phyloP scores from a whole-genome alignment of 768 basidiomycete genomes.

The Suillus hirtellus region DNA sequence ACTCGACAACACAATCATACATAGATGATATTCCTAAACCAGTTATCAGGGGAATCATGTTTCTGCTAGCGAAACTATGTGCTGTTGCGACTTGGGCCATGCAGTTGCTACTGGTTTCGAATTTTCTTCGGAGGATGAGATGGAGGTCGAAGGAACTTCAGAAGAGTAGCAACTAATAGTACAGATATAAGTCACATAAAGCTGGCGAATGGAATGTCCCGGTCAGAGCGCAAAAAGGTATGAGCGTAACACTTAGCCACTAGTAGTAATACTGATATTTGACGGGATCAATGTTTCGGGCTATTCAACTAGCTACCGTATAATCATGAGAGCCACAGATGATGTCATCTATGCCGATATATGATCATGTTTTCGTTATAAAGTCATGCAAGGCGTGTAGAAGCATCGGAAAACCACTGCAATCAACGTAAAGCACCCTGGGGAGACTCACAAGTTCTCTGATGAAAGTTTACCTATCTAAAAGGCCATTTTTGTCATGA shows the following conservation, averaged over 20 bases:
- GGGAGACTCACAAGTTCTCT: too few species aligned
- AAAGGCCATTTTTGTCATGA: too few species aligned
- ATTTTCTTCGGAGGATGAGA: background rate
- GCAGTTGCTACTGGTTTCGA: background rate
- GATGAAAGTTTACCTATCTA: too few species aligned
- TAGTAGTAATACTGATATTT: background rate
- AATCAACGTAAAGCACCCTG: too few species aligned
- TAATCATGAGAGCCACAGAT: too few species aligned
- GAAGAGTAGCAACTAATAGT: background rate
- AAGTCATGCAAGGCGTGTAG: too few species aligned
- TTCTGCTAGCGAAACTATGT: background rate
- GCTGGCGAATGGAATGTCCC: background rate
- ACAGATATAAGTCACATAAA: background rate
- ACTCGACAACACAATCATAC: background rate
- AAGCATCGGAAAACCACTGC: too few species aligned
- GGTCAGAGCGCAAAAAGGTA: background rate
- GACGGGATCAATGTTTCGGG: too few species aligned
- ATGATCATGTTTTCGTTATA: too few species aligned
- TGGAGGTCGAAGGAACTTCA: background rate
- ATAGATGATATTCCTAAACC: slow-evolving; percentile 2
- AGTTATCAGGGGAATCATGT: background rate
- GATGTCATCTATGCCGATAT: too few species aligned
- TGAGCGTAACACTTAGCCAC: background rate
- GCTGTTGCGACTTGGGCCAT: background rate
- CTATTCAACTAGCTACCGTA: too few species aligned